phyloP scores from a whole-genome alignment of 2,329 filamentous ascomycete species.

The Niveomyces coronatus region DNA sequence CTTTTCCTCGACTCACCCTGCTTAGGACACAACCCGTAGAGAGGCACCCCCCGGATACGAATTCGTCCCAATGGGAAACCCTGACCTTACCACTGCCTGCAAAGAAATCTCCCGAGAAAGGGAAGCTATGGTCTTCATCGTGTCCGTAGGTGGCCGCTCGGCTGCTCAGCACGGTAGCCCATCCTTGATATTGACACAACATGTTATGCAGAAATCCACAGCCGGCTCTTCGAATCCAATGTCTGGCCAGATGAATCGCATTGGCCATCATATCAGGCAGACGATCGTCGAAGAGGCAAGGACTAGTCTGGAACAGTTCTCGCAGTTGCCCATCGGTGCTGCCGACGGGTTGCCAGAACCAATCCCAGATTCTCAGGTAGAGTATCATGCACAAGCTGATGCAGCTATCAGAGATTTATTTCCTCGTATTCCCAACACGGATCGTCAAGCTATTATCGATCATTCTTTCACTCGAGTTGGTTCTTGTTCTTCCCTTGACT shows the following conservation, averaged over 20 bases:
- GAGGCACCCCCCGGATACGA: slow-evolving; percentile 50
- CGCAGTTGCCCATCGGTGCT: slow-evolving; percentile 13
- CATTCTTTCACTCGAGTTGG: slow-evolving; percentile 53
- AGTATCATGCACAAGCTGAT: slow-evolving; percentile 54
- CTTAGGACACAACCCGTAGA: slow-evolving; percentile 40
- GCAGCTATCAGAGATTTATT: slow-evolving; percentile 53
- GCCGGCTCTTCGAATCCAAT: slow-evolving; percentile 26
- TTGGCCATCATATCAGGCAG: slow-evolving; percentile 50
- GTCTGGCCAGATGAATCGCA: slow-evolving; percentile 45
- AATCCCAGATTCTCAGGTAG: slow-evolving; percentile 47
- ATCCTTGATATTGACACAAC: slow-evolving; percentile 3
- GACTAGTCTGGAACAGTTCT: slow-evolving; percentile 17
- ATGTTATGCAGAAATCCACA: slow-evolving; percentile 19
- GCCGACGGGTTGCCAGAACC: slow-evolving; percentile 38
- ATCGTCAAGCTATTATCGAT: slow-evolving; percentile 50
- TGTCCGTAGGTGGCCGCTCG: slow-evolving; percentile 30
- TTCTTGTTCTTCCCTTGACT: slow-evolving; percentile 12
- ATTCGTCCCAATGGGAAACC: slow-evolving; percentile 54
- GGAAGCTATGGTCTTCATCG: slow-evolving; percentile 55
- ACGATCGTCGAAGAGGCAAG: slow-evolving; percentile 48
- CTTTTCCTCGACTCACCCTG: slow-evolving; percentile 13
- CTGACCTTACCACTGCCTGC: slow-evolving; percentile 47
- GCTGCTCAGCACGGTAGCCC: slow-evolving; percentile 8
- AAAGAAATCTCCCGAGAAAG: slow-evolving; percentile 54
- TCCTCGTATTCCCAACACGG: slow-evolving; percentile 54